These are phyloP conservation scores for Ceratobasidium sp. DNA, from an alignment of 1,284 basidiomycete genomes.

Conservation along the genomic window DNA sequence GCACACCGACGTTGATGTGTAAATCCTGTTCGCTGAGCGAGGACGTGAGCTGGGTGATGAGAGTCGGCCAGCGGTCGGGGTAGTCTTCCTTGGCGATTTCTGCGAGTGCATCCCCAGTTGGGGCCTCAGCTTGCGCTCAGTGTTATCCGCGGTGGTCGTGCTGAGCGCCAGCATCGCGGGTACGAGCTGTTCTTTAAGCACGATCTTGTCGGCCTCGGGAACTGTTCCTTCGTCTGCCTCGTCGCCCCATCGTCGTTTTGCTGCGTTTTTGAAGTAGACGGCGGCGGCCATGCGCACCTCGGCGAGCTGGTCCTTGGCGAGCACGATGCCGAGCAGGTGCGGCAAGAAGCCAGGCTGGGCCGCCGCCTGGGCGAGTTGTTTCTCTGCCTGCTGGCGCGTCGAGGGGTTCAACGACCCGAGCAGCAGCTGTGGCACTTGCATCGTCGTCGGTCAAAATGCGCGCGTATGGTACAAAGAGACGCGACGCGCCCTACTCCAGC, in stretches of 20 bases:
- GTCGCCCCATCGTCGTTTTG: conserved; percentile 86
- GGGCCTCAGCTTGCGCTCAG: conserved; percentile 72
- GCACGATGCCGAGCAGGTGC: conserved; percentile 73
- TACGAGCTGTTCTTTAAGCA: conserved; percentile 73
- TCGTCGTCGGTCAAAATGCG: neutral
- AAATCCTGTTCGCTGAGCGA: conserved; percentile 82
- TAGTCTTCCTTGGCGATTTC: conserved; percentile 89
- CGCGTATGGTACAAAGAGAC: neutral
- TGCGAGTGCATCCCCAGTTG: conserved; percentile 89
- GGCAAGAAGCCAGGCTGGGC: conserved; percentile 85
- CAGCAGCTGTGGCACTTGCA: conserved; percentile 62
- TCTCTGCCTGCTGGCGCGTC: conserved; percentile 81
- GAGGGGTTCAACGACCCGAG: conserved; percentile 75
- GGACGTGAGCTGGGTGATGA: conserved; percentile 88
- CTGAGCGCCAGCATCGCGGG: conserved; percentile 84
- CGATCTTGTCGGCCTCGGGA: conserved; percentile 69
- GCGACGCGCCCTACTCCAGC: conserved; percentile 24
- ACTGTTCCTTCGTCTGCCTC: conserved; percentile 69
- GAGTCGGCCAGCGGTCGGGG: conserved; percentile 80
- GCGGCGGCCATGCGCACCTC: conserved; percentile 80
- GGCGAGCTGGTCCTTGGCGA: conserved; percentile 70
- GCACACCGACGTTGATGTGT: conserved; percentile 85
- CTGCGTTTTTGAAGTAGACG: conserved; percentile 88
- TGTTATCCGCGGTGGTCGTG: conserved; percentile 49
- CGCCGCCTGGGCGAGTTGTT: conserved; percentile 64